These are phyloP conservation scores for Trypanosomatidae sp. DNA, from an alignment of 208 protist species.

Conservation along the genomic window DNA sequence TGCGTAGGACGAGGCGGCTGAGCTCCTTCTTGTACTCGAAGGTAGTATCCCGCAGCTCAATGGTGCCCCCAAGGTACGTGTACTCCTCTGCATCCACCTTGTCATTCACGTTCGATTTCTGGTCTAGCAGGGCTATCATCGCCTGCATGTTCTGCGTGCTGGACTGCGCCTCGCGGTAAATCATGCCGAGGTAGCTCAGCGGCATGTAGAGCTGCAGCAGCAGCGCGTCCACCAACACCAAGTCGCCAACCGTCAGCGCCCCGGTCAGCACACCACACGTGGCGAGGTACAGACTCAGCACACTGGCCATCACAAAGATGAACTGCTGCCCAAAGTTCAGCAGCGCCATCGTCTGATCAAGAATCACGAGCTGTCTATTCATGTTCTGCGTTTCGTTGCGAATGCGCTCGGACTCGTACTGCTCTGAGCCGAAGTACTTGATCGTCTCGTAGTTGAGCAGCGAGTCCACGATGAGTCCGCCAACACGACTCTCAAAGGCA, in stretches of 20 bases:
- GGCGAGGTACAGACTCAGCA: constrained; percentile 82
- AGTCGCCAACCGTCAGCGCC: constrained; percentile 93
- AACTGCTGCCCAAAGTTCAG: constrained; percentile 95
- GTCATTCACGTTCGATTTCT: constrained; percentile 50
- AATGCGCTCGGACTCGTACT: constrained; percentile 80
- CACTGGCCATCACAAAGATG: constrained; percentile 90
- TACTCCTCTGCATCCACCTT: constrained; percentile 54
- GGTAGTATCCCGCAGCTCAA: constrained; percentile 87
- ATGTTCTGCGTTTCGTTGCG: constrained; percentile 66
- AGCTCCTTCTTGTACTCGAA: constrained; percentile 77
- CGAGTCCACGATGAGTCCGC: constrained; percentile 90
- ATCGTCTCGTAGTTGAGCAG: constrained; percentile 96
- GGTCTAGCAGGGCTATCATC: constrained; percentile 90
- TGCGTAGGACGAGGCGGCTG: constrained; percentile 53
- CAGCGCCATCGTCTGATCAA: constrained; percentile 88
- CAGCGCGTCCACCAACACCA: constrained; percentile 93
- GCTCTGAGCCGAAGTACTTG: constrained; percentile 93
- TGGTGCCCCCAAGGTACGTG: constrained; percentile 74
- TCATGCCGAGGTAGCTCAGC: constrained; percentile 97
- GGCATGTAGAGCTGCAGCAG: constrained; percentile 96
- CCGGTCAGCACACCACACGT: constrained; percentile 80
- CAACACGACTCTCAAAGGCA: constrained; percentile 86
- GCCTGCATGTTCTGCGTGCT: constrained; percentile 95
- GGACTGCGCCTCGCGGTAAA: constrained; percentile 94
- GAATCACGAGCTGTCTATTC: constrained; percentile 76